phyloP scores from a whole-genome alignment of 2,329 filamentous ascomycete species.

The Zasmidium angulare region DNA sequence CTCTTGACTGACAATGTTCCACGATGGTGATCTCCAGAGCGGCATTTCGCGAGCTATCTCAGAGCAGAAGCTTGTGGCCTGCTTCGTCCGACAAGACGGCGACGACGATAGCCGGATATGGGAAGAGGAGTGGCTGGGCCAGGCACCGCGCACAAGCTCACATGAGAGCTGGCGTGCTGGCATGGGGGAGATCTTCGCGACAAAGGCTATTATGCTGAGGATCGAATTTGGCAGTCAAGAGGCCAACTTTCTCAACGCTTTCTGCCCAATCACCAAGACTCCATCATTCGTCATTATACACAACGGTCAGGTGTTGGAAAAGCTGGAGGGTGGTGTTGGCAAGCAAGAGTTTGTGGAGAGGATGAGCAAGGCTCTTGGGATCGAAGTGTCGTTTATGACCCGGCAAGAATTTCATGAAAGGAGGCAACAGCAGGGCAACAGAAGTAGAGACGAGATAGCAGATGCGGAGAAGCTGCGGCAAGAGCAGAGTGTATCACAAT shows the following conservation, averaged over 20 bases:
- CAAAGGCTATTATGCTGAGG: conserved; percentile 68
- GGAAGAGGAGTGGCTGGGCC: conserved; percentile 35
- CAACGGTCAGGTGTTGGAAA: conserved; percentile 75
- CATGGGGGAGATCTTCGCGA: conserved; percentile 50
- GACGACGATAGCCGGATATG: conserved; percentile 61
- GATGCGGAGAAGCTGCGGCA: background rate
- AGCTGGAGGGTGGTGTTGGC: conserved; percentile 65
- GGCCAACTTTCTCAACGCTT: conserved; percentile 75
- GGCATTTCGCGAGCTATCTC: conserved; percentile 75
- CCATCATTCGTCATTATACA: conserved; percentile 75
- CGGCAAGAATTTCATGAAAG: conserved; percentile 10
- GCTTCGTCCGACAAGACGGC: conserved; percentile 73
- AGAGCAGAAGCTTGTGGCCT: conserved; percentile 75
- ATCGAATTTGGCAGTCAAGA: conserved; percentile 73
- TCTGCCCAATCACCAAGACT: conserved; percentile 76
- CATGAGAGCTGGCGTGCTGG: background rate
- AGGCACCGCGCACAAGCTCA: background rate
- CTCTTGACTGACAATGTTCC: conserved; percentile 78
- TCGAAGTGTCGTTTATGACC: conserved; percentile 32
- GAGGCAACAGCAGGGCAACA: conserved; percentile 7
- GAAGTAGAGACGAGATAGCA: conserved; percentile 1
- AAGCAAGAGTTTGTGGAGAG: conserved; percentile 63
- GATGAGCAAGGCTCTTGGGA: conserved; percentile 44
- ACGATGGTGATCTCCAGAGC: conserved; percentile 73
- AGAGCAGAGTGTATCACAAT: background rate